phyloP scores from a whole-genome alignment of 2,329 filamentous ascomycete species.

The Pleoardoris graminearum region DNA sequence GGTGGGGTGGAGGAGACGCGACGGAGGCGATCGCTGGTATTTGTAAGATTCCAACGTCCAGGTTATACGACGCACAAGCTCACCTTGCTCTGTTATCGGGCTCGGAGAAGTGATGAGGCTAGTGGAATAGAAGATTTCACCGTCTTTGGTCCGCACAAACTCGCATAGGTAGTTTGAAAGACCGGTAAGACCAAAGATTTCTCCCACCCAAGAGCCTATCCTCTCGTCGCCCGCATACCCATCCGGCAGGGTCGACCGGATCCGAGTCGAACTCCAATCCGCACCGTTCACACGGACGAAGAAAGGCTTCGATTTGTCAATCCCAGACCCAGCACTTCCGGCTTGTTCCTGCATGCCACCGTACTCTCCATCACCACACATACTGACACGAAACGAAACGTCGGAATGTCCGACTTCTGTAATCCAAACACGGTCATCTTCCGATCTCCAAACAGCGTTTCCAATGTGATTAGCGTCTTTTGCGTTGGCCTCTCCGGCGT shows the following conservation, averaged over 20 bases:
- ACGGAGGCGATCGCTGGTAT: slow-evolving; percentile 30
- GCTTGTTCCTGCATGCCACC: slow-evolving; percentile 41
- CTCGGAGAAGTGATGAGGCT: slow-evolving; percentile 69
- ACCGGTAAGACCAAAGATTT: slow-evolving; percentile 69
- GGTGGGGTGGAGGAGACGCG: slow-evolving; percentile 57
- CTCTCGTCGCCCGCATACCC: slow-evolving; percentile 50
- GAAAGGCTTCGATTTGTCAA: slow-evolving; percentile 74
- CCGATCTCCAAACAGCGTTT: slow-evolving; percentile 70
- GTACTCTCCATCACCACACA: slow-evolving; percentile 56
- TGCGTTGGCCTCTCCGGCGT: slow-evolving; percentile 73
- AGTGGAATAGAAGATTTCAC: slow-evolving; percentile 69
- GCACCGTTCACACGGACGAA: slow-evolving; percentile 79
- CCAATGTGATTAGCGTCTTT: slow-evolving; percentile 77
- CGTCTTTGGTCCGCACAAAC: slow-evolving; percentile 70
- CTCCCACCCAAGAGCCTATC: slow-evolving; percentile 67
- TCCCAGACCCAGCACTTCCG: slow-evolving; percentile 51
- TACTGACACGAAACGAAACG: slow-evolving; percentile 74
- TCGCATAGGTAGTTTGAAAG: slow-evolving; percentile 78
- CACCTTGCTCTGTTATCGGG: slow-evolving; percentile 62
- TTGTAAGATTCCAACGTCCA: slow-evolving; percentile 14
- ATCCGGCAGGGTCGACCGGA: slow-evolving; percentile 57
- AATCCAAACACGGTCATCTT: slow-evolving; percentile 77
- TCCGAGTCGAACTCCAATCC: slow-evolving; percentile 76
- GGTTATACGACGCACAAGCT: slow-evolving; percentile 20
- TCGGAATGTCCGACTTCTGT: slow-evolving; percentile 78